A percentile compares a stretch with the other conserved stretches of the same genome.
These are phyloP conservation scores for Chrysochromulina parva DNA, from an alignment of 78 protist genomes.

Conservation along the genomic window DNA sequence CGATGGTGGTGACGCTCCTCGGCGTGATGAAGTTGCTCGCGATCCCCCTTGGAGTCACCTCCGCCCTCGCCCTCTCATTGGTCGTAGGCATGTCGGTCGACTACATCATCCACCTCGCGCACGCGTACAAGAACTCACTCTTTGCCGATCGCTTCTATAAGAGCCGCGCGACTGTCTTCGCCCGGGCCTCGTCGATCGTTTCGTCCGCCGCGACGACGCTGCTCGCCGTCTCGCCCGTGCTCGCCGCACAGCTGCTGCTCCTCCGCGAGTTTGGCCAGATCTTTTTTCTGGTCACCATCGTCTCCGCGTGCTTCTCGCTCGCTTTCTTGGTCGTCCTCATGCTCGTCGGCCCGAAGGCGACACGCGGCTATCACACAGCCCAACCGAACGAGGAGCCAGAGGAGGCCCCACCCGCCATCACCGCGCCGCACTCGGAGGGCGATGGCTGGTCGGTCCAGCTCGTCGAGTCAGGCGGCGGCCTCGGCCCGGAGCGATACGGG, in stretches of 20 bases:
- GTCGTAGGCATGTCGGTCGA: neutral
- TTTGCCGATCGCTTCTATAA: neutral
- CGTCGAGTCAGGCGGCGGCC: too few relatives aligned
- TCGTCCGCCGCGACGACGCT: neutral
- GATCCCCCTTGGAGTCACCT: slow-evolving; percentile 12
- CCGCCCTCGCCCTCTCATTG: neutral
- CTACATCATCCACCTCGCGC: slow-evolving; percentile 11
- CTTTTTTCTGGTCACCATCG: neutral
- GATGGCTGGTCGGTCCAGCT: too few relatives aligned
- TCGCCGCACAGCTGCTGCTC: neutral
- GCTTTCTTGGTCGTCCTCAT: neutral
- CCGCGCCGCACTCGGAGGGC: too few relatives aligned
- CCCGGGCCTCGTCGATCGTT: neutral
- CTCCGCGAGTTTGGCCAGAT: neutral
- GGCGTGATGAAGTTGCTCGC: neutral
- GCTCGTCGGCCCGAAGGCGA: neutral
- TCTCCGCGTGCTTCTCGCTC: neutral
- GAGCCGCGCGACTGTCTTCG: neutral
- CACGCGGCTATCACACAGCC: too few relatives aligned
- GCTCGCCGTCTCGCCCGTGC: neutral
- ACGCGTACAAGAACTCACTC: neutral
- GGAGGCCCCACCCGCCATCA: too few relatives aligned
- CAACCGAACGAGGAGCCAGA: too few relatives aligned
- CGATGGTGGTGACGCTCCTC: neutral
- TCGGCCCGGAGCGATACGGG: too few relatives aligned